Percentiles rank a stretch among this genome's conserved stretches.
These are phyloP conservation scores for Wallacemonas rigidus DNA, from an alignment of 208 protist species.

Conservation along the genomic window DNA sequence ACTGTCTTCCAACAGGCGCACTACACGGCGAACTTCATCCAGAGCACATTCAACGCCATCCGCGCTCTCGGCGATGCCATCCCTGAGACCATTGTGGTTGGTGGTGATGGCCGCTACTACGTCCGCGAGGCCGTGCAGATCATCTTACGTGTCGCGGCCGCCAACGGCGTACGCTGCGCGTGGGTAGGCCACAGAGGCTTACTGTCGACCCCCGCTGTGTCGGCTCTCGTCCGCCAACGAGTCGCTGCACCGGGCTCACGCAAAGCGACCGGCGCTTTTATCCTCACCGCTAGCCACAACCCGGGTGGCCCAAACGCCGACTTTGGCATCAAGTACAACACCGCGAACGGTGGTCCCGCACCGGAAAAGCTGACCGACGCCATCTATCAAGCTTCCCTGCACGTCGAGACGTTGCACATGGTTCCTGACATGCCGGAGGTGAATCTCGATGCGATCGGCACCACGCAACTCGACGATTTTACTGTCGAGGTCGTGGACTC, in stretches of 20 bases:
- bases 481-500: slow-evolving; percentile 93
- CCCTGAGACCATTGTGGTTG: slow-evolving; percentile 90
- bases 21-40: slow-evolving; percentile 98
- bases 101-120: slow-evolving; percentile 97
- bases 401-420: slow-evolving; percentile 63
- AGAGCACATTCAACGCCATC: slow-evolving; percentile 94
- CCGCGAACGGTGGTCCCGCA: slow-evolving; percentile 96
- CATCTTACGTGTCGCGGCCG: slow-evolving; percentile 94
- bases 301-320: slow-evolving; percentile 96
- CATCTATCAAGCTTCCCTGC: slow-evolving; percentile 92
- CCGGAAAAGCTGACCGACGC: slow-evolving; percentile 92
- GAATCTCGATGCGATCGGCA: slow-evolving; percentile 52
- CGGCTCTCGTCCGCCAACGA: slow-evolving; percentile 89
- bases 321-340: slow-evolving; percentile 99
- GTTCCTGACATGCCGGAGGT: slow-evolving; percentile 57
- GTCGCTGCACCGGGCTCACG: slow-evolving; percentile 30
- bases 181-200: slow-evolving; percentile 94
- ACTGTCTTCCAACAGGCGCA: slow-evolving; percentile 87
- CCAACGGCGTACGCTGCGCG: slow-evolving; percentile 89
- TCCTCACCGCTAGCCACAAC: slow-evolving; percentile 98
- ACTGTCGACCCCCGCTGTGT: slow-evolving; percentile 97
- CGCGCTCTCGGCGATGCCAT: slow-evolving; percentile 35
- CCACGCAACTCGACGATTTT: slow-evolving; percentile 37
- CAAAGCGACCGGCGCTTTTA: slow-evolving; percentile 90
- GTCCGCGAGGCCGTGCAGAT: slow-evolving; percentile 91